Conservation (phyloP, 176 grass and related monocot species). For the Eragrostis nindensis region DNA sequence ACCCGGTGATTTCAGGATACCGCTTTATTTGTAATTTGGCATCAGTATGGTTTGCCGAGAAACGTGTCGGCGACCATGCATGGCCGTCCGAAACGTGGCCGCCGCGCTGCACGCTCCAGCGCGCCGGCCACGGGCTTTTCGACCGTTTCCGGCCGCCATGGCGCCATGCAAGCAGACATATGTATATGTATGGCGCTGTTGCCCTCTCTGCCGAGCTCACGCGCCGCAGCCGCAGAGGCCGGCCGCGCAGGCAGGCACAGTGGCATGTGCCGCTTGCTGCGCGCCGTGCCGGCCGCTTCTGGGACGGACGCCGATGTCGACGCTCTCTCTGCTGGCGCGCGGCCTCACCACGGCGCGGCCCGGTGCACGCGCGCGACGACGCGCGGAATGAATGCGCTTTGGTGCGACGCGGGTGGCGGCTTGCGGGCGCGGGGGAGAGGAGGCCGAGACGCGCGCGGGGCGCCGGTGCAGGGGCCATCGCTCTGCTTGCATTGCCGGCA, state of each 20-base stretch:
- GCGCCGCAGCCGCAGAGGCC: background rate
- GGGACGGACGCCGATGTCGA: constrained; percentile 28
- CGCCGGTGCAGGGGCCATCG: background rate
- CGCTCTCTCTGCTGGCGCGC: too few species aligned
- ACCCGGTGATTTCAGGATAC: too few species aligned
- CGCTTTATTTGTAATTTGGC: background rate
- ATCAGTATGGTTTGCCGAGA: too few species aligned
- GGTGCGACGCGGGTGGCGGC: constrained; percentile 40
- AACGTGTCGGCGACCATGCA: too few species aligned
- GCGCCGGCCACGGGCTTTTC: constrained; percentile 18
- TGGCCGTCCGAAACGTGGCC: background rate
- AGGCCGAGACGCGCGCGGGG: background rate
- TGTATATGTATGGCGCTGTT: constrained; percentile 6
- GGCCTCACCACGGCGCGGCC: background rate
- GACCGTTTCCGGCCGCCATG: constrained; percentile 8
- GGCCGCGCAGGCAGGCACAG: background rate
- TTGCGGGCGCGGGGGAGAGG: background rate
- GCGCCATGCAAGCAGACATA: background rate
- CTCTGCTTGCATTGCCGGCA: background rate
- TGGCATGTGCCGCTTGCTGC: constrained; percentile 35
- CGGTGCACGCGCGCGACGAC: constrained; percentile 27
- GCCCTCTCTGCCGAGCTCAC: background rate
- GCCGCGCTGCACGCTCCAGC: background rate
- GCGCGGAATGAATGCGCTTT: constrained; percentile 44
- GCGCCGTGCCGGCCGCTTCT: constrained; percentile 39